Evolutionary conservation across 73 alveolate species (phyloP).

Genomic region (Paraurostyla sp.): DNA sequence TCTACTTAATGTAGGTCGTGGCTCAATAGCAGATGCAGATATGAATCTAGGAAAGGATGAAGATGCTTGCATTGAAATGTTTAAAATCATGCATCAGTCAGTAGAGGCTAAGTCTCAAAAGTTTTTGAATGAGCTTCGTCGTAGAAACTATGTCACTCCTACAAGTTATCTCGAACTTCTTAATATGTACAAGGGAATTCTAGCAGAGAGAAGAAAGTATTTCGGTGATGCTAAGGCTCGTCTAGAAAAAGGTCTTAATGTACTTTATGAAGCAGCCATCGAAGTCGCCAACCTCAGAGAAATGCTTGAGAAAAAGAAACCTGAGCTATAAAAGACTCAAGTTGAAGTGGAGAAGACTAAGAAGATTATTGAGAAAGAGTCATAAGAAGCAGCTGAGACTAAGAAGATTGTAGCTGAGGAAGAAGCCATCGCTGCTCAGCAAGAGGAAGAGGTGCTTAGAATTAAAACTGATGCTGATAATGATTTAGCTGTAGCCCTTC

Average conservation of each 20-base stretch:
- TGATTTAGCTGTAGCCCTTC: constrained; percentile 81
- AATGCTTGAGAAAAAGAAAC: constrained; percentile 89
- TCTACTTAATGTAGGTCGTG: constrained; percentile 90
- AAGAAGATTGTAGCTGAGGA: constrained; percentile 81
- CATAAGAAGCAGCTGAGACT: constrained; percentile 88
- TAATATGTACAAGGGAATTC: constrained; percentile 83
- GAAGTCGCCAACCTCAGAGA: constrained; percentile 92
- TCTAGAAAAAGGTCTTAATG: constrained; percentile 93
- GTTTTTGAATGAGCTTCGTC: constrained; percentile 89
- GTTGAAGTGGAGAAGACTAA: constrained; percentile 93
- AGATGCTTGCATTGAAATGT: constrained; percentile 77
- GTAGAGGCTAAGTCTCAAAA: constrained; percentile 88
- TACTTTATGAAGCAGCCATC: constrained; percentile 90
- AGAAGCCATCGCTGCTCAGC: constrained; percentile 81
- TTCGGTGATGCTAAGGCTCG: constrained; percentile 83
- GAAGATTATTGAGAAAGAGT: constrained; percentile 86
- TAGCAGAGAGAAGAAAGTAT: constrained; percentile 85
- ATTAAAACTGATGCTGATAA: constrained; percentile 82
- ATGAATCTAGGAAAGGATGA: constrained; percentile 70
- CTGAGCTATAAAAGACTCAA: constrained; percentile 92
- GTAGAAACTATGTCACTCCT: constrained; percentile 94
- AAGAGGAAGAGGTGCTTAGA: constrained; percentile 80
- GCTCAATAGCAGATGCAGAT: constrained; percentile 70
- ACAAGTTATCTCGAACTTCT: constrained; percentile 92
- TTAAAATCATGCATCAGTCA: constrained; percentile 89